Conservation (phyloP, 176 grass and related monocot species). For the Stipa capillata region DNA sequence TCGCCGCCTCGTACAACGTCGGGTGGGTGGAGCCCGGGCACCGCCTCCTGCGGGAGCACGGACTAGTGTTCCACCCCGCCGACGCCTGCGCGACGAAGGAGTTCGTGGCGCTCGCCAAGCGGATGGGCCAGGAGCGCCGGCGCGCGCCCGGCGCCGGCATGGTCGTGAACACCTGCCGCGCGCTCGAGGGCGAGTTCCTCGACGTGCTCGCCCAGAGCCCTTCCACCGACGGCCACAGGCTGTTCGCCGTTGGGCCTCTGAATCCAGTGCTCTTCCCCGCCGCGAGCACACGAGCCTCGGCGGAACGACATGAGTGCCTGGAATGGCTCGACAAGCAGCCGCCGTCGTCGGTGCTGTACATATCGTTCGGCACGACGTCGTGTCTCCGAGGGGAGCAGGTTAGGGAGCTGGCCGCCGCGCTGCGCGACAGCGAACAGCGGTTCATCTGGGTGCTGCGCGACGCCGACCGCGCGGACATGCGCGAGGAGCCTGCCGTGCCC, state of each 20-base stretch:
- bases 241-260: conserved; percentile 58
- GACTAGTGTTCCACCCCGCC: conserved; percentile 19
- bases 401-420: conserved; percentile 47
- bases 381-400: conserved; percentile 45
- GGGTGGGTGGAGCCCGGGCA: conserved; percentile 10
- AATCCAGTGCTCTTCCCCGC: background rate
- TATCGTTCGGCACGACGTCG: conserved; percentile 73
- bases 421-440: conserved; percentile 12
- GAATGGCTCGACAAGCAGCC: conserved; percentile 63
- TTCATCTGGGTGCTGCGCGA: conserved; percentile 42
- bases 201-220: conserved; percentile 28
- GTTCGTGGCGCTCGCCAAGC: conserved; percentile 18
- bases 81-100: conserved; percentile 22
- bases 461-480: conserved; percentile 29
- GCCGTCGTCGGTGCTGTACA: conserved; percentile 52
- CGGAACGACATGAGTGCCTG: conserved; percentile 36
- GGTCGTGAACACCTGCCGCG: conserved; percentile 51
- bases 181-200: conserved; percentile 61
- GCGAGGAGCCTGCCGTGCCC: background rate
- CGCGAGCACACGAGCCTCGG: background rate
- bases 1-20: conserved; percentile 34
- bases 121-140: background rate
- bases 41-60: conserved; percentile 21
- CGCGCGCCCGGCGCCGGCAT: conserved; percentile 9
- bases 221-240: conserved; percentile 13